Evolutionary conservation across 306 rosid species (phyloP), one percentile per base, ranked within the genome.

Genomic region (Comarum palustre): DNA sequence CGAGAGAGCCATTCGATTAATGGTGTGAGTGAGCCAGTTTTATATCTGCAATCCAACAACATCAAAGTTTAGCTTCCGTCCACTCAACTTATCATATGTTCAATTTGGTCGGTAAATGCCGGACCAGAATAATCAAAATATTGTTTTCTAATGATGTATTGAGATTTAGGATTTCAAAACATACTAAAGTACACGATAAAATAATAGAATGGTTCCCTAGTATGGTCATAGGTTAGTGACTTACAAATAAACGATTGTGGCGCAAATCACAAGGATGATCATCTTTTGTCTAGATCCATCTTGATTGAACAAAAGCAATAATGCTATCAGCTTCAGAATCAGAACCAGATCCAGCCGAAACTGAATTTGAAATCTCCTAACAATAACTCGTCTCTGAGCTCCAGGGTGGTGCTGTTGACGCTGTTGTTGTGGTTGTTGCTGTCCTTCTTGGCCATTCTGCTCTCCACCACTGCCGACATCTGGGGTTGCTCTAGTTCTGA

Each of bases 281-380:
- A 91, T 94, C 90, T 96, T 89, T 80, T 94, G 97, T 76, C 91
- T 87, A 25, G 99, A 94, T 61, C 97, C 99, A 80, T 94, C 97
- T 91, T 94, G 99, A 82, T 91, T 88, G 86, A 94, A 92, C 81
- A 94, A 79, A 81, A 88, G 90, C 75, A 94, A 87, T 58, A 94
- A 96, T 71, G 97, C 96, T 63, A 97, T 97, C 78, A 94, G 95
- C 87, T 94, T 94, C 78, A 91, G 36, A 80, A 94, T 91, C 60
- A 94, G 97, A 72, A 91, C 69, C 80, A 90, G 80, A 84, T 94
- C 99, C 73, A 94, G 88, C 85, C 88, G 99, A 83, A 94, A 84
- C 32, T 94, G 96, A 78, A 94, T 88, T 64, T 89, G 99, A 82
- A 94, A 94, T 72, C 97, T 88, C 84, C 97, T 85, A 1, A 85